These are phyloP conservation scores for Globisporangium sylvaticum DNA, from an alignment of 352 stramenopile genomes.

Conservation along the genomic window DNA sequence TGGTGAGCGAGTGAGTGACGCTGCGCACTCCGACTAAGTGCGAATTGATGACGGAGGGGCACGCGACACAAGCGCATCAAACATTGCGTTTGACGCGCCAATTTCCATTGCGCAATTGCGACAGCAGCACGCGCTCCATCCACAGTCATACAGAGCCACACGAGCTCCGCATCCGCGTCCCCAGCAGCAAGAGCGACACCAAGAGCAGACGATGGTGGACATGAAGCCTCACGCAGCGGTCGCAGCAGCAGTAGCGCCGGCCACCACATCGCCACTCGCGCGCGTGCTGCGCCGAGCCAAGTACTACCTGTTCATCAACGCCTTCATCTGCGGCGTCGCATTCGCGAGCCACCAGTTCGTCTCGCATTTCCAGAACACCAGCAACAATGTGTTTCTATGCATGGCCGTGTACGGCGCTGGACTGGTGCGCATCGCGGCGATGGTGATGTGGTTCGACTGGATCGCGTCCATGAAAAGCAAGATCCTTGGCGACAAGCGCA, in stretches of 20 bases:
- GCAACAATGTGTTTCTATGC: conserved; percentile 4
- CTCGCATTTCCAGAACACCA: background rate
- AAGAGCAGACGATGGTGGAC: background rate
- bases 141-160: background rate
- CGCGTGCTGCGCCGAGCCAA: conserved; percentile 51
- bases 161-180: background rate
- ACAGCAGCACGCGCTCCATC: background rate
- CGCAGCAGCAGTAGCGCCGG: background rate
- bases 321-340: conserved; percentile 67
- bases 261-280: background rate
- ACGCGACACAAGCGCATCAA: background rate
- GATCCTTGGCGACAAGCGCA: conserved; percentile 62
- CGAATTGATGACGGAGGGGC: background rate
- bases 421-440: conserved; percentile 52
- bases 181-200: background rate
- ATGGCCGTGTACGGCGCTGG: conserved; percentile 35
- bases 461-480: conserved; percentile 64
- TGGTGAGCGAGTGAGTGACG: background rate
- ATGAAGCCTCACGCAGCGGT: background rate
- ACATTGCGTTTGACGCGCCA: background rate
- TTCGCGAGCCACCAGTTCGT: conserved; percentile 27
- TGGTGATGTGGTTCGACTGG: conserved; percentile 80
- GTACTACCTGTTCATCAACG: conserved; percentile 82
- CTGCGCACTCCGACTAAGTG: conserved; percentile 1
- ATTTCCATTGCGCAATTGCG: conserved; percentile 1